A percentile compares a stretch with the other conserved stretches of the same genome.
These are phyloP conservation scores for Ceratobasidium sp. DNA, from an alignment of 1,284 basidiomycete genomes.

Conservation along the genomic window DNA sequence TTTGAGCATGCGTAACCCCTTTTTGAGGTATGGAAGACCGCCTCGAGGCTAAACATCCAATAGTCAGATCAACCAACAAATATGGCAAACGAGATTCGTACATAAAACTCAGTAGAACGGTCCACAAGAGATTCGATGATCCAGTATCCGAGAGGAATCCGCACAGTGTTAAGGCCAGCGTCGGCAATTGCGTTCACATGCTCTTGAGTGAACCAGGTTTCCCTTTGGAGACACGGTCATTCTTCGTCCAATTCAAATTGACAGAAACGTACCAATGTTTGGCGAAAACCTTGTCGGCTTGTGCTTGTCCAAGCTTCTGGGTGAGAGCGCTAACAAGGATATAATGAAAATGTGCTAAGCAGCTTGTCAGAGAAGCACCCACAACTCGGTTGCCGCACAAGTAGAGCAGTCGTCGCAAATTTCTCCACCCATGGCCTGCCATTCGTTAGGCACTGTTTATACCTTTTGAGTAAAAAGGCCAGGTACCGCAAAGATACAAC, in stretches of 20 bases:
- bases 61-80: background rate
- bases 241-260: background rate
- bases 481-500: background rate
- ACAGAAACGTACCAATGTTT: slow-evolving; percentile 69
- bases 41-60: slow-evolving; percentile 34
- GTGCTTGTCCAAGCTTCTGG: slow-evolving; percentile 70
- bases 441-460: slow-evolving; percentile 66
- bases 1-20: slow-evolving; percentile 58
- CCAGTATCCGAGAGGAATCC: slow-evolving; percentile 85
- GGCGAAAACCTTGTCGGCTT: slow-evolving; percentile 71
- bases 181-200: slow-evolving; percentile 69
- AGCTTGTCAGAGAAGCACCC: no score
- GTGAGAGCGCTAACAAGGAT: slow-evolving; percentile 47
- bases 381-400: slow-evolving; percentile 76
- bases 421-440: slow-evolving; percentile 76
- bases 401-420: slow-evolving; percentile 66
- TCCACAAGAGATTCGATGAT: slow-evolving; percentile 79
- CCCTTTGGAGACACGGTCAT: slow-evolving; percentile 59
- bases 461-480: background rate
- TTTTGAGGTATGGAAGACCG: slow-evolving; percentile 4
- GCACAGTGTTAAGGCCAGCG: slow-evolving; percentile 78
- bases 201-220: slow-evolving; percentile 77
- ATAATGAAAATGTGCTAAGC: no score
- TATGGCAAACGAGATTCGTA: slow-evolving; percentile 56
- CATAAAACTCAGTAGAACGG: slow-evolving; percentile 72